Base-by-base conservation (phyloP, 768 basidiomycete species). In the Boletellus ananiceps region DNA sequence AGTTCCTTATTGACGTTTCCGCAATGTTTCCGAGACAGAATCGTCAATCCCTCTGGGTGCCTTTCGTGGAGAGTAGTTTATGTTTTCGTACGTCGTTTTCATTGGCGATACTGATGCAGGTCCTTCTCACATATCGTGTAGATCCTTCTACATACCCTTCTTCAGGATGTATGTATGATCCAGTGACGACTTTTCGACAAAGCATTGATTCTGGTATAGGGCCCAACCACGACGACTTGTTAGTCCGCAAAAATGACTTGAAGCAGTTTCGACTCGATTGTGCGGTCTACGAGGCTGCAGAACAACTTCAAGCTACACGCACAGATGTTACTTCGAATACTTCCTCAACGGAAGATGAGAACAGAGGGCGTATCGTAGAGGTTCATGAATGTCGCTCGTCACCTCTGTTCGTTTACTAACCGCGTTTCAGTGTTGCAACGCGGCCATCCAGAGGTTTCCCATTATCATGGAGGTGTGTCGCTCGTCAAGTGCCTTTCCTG, bases 181-280 rank as follows among this genome's bases (percentile, higher is more conserved):
- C 18, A 2, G 25, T 15, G n/a, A 5, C 8, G 8, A 16, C 9
- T 4, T 6, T 32, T 31, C 25, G 44, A 40, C 14, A 3, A 25
- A 11, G n/a, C 11, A 13, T 25, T 34, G 35, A 46, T 34, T 16
- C 12, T 38, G n/a, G 12, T 9, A 5, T 11, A 66, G 65, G 65
- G 67, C 60, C 65, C 3, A 0, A 33, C 3, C 27, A 40, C n/a
- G 8, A 18, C 1, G 13, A 8, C 7, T 0, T 56, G 25, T 32
- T 60, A 9, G 12, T 67, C 34, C 67, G 60, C 47, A 58, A 51
- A 43, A 33, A 48, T 5, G 60, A 66, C 5, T 57, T 49, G 47
- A 51, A 47, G 19, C 40, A 33, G 21, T 50, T 45, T 37, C 18
- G 40, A 16, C 14, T 8, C 8, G 54, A 62, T 5, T 12, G 46